Evolutionary conservation across 2,329 filamentous ascomycete genomes (phyloP).

Genomic region (Hypoxylon rubiginosum): DNA sequence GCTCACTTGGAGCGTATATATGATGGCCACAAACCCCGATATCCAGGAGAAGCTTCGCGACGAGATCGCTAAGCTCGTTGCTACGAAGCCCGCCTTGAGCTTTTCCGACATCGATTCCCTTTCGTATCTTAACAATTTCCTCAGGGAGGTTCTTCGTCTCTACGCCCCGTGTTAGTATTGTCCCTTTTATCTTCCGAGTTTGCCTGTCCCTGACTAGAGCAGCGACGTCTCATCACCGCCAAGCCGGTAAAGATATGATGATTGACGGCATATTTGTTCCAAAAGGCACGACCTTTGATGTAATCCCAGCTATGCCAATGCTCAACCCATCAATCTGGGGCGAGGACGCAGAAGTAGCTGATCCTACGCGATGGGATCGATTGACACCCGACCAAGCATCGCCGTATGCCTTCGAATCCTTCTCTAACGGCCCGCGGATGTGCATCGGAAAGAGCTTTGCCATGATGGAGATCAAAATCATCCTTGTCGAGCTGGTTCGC

Average conservation of each 20-base stretch:
- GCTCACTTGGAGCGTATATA: slow-evolving; percentile 53
- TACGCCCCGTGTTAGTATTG: slow-evolving; percentile 49
- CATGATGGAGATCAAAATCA: slow-evolving; percentile 40
- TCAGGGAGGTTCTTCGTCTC: slow-evolving; percentile 56
- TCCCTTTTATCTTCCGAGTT: background rate
- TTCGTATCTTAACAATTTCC: slow-evolving; percentile 55
- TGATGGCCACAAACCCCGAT: slow-evolving; percentile 49
- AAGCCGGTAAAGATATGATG: slow-evolving; percentile 50
- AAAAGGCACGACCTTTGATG: slow-evolving; percentile 53
- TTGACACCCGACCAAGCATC: slow-evolving; percentile 44
- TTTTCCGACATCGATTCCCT: slow-evolving; percentile 48
- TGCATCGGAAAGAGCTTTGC: slow-evolving; percentile 41
- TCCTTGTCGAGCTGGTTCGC: slow-evolving; percentile 35
- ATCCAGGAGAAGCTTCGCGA: slow-evolving; percentile 53
- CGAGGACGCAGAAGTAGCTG: slow-evolving; percentile 52
- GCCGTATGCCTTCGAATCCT: slow-evolving; percentile 50
- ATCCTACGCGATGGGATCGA: slow-evolving; percentile 55
- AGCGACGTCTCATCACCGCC: slow-evolving; percentile 50
- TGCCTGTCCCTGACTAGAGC: background rate
- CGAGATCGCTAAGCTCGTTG: slow-evolving; percentile 49
- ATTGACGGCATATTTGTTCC: slow-evolving; percentile 54
- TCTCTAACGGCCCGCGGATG: slow-evolving; percentile 44
- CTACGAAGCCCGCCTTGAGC: slow-evolving; percentile 48
- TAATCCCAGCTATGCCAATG: slow-evolving; percentile 55
- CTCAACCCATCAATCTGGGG: slow-evolving; percentile 57